A percentile compares a stretch with the other conserved stretches of the same genome.
phyloP scores from a whole-genome alignment of 805 yeast species.

The Hanseniaspora meyeri region DNA sequence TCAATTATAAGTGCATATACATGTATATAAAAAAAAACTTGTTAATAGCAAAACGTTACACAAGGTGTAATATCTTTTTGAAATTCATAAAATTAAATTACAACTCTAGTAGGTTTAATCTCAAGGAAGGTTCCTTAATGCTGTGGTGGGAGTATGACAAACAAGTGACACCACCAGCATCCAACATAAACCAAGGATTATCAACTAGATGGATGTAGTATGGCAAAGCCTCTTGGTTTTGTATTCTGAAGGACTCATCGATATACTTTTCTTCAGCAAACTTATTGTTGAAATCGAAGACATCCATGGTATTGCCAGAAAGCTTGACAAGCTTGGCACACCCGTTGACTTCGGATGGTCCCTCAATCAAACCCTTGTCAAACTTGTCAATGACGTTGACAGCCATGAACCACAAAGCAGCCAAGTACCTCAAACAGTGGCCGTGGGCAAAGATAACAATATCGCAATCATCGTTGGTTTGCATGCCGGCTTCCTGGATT shows the following conservation, averaged over 20 bases:
- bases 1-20: no score
- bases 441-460: constrained; percentile 85
- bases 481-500: constrained; percentile 45
- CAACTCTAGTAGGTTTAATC: constrained; percentile 40
- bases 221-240: constrained; percentile 26
- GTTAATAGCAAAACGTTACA: neutral
- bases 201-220: constrained; percentile 27
- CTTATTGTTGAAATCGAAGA: constrained; percentile 14
- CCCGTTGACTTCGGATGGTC: neutral
- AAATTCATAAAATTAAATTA: neutral
- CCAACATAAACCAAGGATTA: constrained; percentile 74
- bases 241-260: constrained; percentile 25
- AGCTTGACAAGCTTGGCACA: constrained; percentile 9
- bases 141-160: constrained; percentile 78
- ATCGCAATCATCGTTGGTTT: constrained; percentile 46
- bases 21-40: neutral
- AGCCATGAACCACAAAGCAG: constrained; percentile 65
- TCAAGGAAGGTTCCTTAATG: constrained; percentile 76
- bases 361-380: constrained; percentile 5
- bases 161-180: constrained; percentile 93
- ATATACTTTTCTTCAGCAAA: constrained; percentile 22
- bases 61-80: no score
- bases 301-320: neutral
- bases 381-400: constrained; percentile 1
- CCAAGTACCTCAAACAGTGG: constrained; percentile 79